These are phyloP conservation scores for Trametes sp. DNA, from an alignment of 1,284 basidiomycete species.

Conservation along the genomic window DNA sequence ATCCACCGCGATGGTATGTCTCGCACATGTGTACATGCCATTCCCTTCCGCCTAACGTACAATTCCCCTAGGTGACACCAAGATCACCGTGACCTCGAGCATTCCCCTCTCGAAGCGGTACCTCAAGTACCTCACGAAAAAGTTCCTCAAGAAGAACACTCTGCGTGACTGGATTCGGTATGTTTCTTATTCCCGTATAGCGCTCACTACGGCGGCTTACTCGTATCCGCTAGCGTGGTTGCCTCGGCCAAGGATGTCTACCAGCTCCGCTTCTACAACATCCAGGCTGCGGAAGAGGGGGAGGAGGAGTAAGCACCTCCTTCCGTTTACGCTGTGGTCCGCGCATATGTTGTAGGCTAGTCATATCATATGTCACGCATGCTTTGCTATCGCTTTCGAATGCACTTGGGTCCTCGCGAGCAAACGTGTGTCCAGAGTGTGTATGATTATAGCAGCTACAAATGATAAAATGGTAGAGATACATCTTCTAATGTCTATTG, in stretches of 20 bases:
- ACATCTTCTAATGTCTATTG: conserved; percentile 22
- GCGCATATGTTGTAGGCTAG: conserved; percentile 32
- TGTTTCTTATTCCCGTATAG: conserved; percentile 24
- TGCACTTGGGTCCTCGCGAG: background rate
- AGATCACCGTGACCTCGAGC: conserved; percentile 82
- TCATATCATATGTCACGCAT: conserved; percentile 30
- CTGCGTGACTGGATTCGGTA: conserved; percentile 88
- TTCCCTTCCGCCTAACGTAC: background rate
- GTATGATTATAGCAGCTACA: conserved; percentile 19
- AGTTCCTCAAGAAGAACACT: conserved; percentile 92
- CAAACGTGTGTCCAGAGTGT: background rate
- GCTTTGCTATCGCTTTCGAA: conserved; percentile 30
- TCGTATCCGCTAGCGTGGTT: conserved; percentile 65
- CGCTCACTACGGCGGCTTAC: background rate
- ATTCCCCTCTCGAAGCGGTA: conserved; percentile 93
- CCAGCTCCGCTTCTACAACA: conserved; percentile 94
- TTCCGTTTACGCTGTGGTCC: conserved; percentile 7
- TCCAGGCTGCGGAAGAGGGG: conserved; percentile 57
- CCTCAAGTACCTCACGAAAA: conserved; percentile 94
- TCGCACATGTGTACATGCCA: background rate
- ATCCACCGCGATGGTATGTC: conserved; percentile 82
- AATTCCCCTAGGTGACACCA: conserved; percentile 62
- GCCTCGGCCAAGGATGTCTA: conserved; percentile 91
- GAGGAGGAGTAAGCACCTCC: conserved; percentile 27
- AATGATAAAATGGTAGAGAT: conserved; percentile 13